Evolutionary conservation across 2,329 filamentous ascomycete species (phyloP).

Genomic region (Trichoderma sp.): DNA sequence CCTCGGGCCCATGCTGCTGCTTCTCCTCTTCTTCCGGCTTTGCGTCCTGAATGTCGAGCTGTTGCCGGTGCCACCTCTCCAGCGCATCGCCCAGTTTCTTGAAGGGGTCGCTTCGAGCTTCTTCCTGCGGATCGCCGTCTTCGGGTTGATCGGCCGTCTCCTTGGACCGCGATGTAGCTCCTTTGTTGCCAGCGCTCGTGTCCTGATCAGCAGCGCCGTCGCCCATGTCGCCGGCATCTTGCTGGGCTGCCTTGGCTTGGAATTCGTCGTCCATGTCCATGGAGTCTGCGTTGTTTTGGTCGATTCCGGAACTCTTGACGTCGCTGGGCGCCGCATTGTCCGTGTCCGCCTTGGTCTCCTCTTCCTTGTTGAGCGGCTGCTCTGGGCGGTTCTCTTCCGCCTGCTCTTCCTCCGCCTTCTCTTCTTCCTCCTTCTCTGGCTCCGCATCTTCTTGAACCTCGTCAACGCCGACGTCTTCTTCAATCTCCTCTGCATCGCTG

Average conservation of each 20-base stretch:
- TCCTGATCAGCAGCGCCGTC: slow-evolving; percentile 66
- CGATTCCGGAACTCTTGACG: slow-evolving; percentile 64
- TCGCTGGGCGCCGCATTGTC: slow-evolving; percentile 68
- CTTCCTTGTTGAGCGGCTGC: slow-evolving; percentile 43
- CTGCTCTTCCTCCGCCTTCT: slow-evolving; percentile 51
- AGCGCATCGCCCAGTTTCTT: slow-evolving; percentile 92
- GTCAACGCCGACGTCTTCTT: slow-evolving; percentile 45
- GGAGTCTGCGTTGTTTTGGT: slow-evolving; percentile 65
- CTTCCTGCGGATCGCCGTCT: slow-evolving; percentile 50
- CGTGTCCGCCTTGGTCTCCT: slow-evolving; percentile 55
- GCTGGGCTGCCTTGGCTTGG: slow-evolving; percentile 62
- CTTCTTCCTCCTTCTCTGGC: slow-evolving; percentile 51
- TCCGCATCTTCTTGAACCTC: slow-evolving; percentile 53
- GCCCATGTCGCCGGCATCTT: slow-evolving; percentile 67
- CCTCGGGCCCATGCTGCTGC: slow-evolving; percentile 46
- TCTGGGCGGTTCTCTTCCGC: slow-evolving; percentile 52
- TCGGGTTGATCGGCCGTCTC: slow-evolving; percentile 54
- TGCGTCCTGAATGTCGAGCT: slow-evolving; percentile 73
- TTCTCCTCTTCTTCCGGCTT: slow-evolving; percentile 51
- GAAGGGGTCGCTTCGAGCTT: slow-evolving; percentile 68
- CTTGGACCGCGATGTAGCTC: slow-evolving; percentile 53
- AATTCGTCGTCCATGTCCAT: slow-evolving; percentile 65
- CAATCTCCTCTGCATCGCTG: slow-evolving; percentile 56
- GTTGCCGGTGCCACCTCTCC: slow-evolving; percentile 88
- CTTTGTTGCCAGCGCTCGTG: slow-evolving; percentile 65